Base-by-base conservation (phyloP, 345 rosid genomes). In the Chamaenerion angustifolium region DNA sequence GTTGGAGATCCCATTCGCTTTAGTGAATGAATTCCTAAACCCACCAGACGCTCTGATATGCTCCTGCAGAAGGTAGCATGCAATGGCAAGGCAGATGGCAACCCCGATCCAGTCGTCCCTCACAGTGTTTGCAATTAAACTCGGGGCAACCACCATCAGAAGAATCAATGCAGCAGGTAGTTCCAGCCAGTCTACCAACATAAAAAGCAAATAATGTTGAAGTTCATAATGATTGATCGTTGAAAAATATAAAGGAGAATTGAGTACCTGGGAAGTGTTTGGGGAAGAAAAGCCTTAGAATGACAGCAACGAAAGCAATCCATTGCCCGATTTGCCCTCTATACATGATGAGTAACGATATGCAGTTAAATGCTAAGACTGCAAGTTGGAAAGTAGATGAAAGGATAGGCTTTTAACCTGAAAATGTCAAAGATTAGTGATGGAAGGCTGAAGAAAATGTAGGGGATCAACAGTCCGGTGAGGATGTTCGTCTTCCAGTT, bases 41-140 rank as follows among this genome's bases (percentile, higher is more conserved):
- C 98, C 98, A n/a, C 90, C 98, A 1, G 98, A 75, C 46, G 98
- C 98, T 48, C 95, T 72, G 23, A 92, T 80, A 71, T 92, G 98
- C 63, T 92, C 95, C 66, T 92, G 98, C 46, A 92, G 65, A 9
- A 87, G 77, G 76, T 92, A 92, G 56, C 98, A 87, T 12, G 79
- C 96, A 1, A 92, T 84, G 27, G 61, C 0, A 27, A 92, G 95
- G 61, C 98, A 87, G 49, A 87, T 68, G 0, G 37, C 17, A 25
- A 75, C 77, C 9, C 95, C 93, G 11, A 78, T 69, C 83, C 74
- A 68, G 74, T 74, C 71, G 8, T 56, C 70, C 64, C 71, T 76
- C 52, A 88, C 1, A n/a, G 93, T 82, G 48, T 60, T 62, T 12
- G 95, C 76, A 17, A 88, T 67, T 31, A 85, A 80, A 23, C 48